Base-by-base conservation (phyloP, 129 eudicot genomes). In the Centella asiatica region DNA sequence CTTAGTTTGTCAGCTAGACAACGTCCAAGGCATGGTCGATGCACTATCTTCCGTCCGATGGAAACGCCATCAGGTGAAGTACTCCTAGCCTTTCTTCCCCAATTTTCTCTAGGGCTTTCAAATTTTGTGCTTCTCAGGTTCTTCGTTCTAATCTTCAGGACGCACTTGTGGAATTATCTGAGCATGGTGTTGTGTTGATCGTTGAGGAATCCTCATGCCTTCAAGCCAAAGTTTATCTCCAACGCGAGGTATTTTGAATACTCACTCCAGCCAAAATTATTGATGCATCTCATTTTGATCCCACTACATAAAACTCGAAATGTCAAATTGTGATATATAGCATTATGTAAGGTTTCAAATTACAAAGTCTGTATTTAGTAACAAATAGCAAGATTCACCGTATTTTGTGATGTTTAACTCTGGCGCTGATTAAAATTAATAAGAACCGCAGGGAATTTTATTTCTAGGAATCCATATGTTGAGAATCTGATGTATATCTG, bases 141-240 rank as follows among this genome's bases (percentile, higher is more conserved):
- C 25, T 26, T 33, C 9, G 47, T 37, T 11, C 44, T 29, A 20
- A 18, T 46, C 2, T 18, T 46, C 60, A 92, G 98, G 98, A 82
- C 61, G 95, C 99, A 7, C 88, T 92, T 60, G 44, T 87, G 72
- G 96, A 92, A 59, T 40, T 92, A 19, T 84, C 95, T 0, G 99
- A 92, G 62, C 99, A 92, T 74, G 99, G 99, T 24, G 75, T 92
- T 5, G 92, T 92, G 17, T 67, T 93, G 60, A 88, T 93, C 29
- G 96, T 93, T 3, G 99, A 93, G 74, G 99, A 93, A 33, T 75
- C 96, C 12, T 76, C 79, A 15, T 93, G 99, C 70, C 87, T 93
- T 77, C 99, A 93, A 70, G 96, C 99, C 68, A 93, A 93, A 71
- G 99, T 93, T 57, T 93, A 93, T 74, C 81, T 93, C 9, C 90